Conservation (phyloP, 2,329 filamentous ascomycete species). For the Lizonia empirigonia region DNA sequence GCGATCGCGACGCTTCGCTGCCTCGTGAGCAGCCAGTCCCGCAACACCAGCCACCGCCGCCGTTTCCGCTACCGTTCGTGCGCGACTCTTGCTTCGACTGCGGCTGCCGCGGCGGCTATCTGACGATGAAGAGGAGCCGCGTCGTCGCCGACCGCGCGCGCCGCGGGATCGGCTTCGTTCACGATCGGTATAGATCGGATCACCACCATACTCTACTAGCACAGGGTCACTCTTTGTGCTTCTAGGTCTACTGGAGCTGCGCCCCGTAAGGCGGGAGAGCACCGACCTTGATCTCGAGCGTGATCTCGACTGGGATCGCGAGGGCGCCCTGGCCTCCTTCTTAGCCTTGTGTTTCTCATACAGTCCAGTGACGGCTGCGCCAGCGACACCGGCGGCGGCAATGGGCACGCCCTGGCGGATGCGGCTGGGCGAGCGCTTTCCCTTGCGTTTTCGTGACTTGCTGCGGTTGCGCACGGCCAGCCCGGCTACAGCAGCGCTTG, state of each 20-base stretch:
- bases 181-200: constrained; percentile 63
- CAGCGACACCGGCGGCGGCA: constrained; percentile 64
- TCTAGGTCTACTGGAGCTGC: constrained; percentile 46
- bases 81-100: constrained; percentile 56
- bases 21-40: constrained; percentile 63
- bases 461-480: constrained; percentile 63
- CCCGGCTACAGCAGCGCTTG: constrained; percentile 66
- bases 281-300: constrained; percentile 54
- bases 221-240: constrained; percentile 55
- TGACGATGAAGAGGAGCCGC: constrained; percentile 51
- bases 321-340: constrained; percentile 59
- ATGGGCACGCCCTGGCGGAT: constrained; percentile 64
- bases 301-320: constrained; percentile 47
- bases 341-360: constrained; percentile 68
- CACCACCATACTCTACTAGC: constrained; percentile 68
- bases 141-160: constrained; percentile 49
- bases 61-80: constrained; percentile 59
- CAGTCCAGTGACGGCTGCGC: constrained; percentile 64
- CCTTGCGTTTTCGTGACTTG: constrained; percentile 60
- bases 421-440: constrained; percentile 61
- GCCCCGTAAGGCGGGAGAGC: constrained; percentile 48
- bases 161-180: constrained; percentile 37
- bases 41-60: constrained; percentile 64
- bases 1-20: constrained; percentile 61
- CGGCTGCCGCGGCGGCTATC: constrained; percentile 46